Evolutionary conservation across 2,329 filamentous ascomycete species (phyloP).

Genomic region (Fusarium agapanthi): DNA sequence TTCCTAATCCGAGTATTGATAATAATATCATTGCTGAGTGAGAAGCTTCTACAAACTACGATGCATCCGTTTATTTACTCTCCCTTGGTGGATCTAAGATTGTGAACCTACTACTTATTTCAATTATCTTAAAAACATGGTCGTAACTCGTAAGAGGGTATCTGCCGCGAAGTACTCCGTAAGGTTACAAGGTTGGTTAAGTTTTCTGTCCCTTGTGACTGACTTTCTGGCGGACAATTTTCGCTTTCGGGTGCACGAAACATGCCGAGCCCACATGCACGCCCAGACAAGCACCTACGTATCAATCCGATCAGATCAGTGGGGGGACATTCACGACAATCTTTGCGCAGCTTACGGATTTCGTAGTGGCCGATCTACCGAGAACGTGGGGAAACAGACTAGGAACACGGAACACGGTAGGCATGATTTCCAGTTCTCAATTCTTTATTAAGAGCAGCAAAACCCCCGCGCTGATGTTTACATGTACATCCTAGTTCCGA

Average conservation of each 20-base stretch:
- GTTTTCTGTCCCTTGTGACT: constrained; percentile 15
- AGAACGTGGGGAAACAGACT: constrained; percentile 24
- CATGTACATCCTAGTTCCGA: constrained; percentile 25
- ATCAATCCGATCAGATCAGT: constrained; percentile 5
- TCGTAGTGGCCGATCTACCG: constrained; percentile 30
- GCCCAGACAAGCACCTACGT: not conserved
- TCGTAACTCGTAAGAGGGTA: not conserved
- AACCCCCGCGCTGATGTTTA: constrained; percentile 1
- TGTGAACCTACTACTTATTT: not conserved
- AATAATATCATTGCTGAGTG: constrained; percentile 18
- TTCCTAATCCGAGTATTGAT: constrained; percentile 34
- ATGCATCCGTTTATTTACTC: not conserved
- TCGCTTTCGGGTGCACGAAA: constrained; percentile 32
- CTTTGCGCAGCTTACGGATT: constrained; percentile 13
- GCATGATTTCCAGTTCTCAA: not conserved
- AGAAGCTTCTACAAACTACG: constrained; percentile 28
- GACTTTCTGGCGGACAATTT: constrained; percentile 19
- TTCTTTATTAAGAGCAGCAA: not conserved
- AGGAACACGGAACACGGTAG: not conserved
- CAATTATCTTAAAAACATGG: not conserved
- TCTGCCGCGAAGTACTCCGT: not conserved
- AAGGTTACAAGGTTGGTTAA: not conserved
- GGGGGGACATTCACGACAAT: not conserved
- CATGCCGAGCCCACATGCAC: constrained; percentile 24
- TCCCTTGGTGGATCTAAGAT: not conserved